Evolutionary conservation across 2,329 filamentous ascomycete species (phyloP).

Genomic region (Hypocreales sp.): DNA sequence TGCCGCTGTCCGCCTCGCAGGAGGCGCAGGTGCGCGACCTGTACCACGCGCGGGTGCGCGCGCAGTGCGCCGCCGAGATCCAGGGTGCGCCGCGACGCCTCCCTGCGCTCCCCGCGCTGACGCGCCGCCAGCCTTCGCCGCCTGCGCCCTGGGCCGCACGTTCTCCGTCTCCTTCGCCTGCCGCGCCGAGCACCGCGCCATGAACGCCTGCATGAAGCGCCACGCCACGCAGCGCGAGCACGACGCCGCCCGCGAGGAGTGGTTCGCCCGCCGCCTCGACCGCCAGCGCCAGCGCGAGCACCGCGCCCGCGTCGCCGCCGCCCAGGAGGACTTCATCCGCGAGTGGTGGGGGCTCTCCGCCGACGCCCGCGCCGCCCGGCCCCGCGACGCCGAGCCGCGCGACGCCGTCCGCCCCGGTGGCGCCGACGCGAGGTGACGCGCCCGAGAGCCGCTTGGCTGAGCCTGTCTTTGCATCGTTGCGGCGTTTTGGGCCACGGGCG

Average conservation of each 20-base stretch:
- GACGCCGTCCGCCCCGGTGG: too few species aligned
- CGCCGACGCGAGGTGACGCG: too few species aligned
- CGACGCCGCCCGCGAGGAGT: conserved; percentile 81
- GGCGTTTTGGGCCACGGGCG: too few species aligned
- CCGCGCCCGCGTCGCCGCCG: conserved; percentile 40
- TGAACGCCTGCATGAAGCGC: conserved; percentile 88
- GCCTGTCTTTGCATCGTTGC: too few species aligned
- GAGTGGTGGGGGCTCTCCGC: conserved; percentile 53
- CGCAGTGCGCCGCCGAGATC: conserved; percentile 61
- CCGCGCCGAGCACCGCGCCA: conserved; percentile 59
- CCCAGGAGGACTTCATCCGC: conserved; percentile 48
- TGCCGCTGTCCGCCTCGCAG: conserved; percentile 69
- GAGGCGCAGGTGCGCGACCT: conserved; percentile 70
- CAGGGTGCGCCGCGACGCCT: conserved; percentile 42
- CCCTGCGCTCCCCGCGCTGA: too few species aligned
- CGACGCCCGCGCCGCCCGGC: conserved; percentile 33
- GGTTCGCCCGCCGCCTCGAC: conserved; percentile 68
- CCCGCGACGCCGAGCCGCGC: conserved; percentile 37
- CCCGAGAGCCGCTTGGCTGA: too few species aligned
- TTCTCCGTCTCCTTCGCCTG: conserved; percentile 81
- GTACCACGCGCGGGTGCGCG: conserved; percentile 66
- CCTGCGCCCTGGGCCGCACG: conserved; percentile 74
- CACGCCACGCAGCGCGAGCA: conserved; percentile 75
- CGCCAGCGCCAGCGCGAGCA: conserved; percentile 51
- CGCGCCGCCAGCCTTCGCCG: conserved; percentile 78